These are phyloP conservation scores for Teratosphaeria nubilosa DNA, from an alignment of 2,329 filamentous ascomycete genomes.

Conservation along the genomic window DNA sequence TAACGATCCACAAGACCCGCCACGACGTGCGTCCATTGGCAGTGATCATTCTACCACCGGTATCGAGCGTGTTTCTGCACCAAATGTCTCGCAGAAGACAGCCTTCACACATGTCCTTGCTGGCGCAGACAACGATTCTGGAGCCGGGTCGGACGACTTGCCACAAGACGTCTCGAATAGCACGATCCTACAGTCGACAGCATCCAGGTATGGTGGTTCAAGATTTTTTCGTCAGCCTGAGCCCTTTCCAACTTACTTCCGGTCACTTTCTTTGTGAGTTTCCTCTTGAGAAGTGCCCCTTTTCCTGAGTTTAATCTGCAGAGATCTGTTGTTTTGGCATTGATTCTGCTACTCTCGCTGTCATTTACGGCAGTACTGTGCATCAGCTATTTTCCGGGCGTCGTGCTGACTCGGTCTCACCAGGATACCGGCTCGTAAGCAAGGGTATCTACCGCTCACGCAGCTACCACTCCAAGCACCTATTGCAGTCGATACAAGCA, in stretches of 20 bases:
- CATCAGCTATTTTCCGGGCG: background rate
- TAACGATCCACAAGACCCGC: slow-evolving; percentile 14
- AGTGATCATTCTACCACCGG: slow-evolving; percentile 12
- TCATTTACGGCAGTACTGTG: background rate
- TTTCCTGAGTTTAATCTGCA: background rate
- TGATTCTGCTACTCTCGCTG: background rate
- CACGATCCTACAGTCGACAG: background rate
- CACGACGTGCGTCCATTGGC: slow-evolving; percentile 14
- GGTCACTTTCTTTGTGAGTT: slow-evolving; percentile 9
- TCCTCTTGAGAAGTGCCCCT: background rate
- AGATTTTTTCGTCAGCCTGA: slow-evolving; percentile 7
- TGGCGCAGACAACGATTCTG: background rate
- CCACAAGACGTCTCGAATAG: slow-evolving; percentile 3
- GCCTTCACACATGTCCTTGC: background rate
- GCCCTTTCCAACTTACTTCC: slow-evolving; percentile 4
- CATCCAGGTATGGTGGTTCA: slow-evolving; percentile 13
- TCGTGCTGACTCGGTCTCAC: background rate
- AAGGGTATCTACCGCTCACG: slow-evolving; percentile 4
- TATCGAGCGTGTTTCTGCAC: background rate
- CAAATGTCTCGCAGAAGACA: background rate
- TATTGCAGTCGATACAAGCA: background rate
- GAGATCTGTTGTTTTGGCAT: background rate
- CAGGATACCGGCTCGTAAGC: slow-evolving; percentile 2
- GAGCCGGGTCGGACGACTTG: background rate
- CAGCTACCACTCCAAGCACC: slow-evolving; percentile 2